Evolutionary conservation across 2,329 filamentous ascomycete species (phyloP), one percentile per base, ranked within the genome.

Genomic region (Xylariaceae sp.): DNA sequence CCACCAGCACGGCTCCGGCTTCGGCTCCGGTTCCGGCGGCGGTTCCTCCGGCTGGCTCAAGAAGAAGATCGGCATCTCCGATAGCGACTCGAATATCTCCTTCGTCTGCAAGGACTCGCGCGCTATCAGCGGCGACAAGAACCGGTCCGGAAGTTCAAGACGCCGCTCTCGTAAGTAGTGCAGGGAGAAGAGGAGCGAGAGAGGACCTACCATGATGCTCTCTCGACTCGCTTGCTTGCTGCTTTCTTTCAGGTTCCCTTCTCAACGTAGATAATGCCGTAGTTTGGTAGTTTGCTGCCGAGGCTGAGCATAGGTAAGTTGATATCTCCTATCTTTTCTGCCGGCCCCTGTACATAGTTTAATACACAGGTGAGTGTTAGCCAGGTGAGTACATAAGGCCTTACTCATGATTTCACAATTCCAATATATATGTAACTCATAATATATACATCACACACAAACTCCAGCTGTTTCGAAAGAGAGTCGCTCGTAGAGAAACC

Each of bases 81-180:
- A 44, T 15, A 13, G 40, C 3, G 29, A 29, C 13, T 50, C 46
- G 1, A 46, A 52, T 15, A 12, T 40, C 3, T 50, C 48, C 3
- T 52, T 52, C 21, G 38, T 41, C 3, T 52, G 50, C 30, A 3
- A 26, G 28, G 41, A 35, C 14, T 32, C 39, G 9, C 40, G 19
- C 16, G 19, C n/a, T 8, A 33, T 44, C 13, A 40, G 34, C 18
- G 13, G 39, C n/a, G n/a, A n/a, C 9, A 34, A 28, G 13, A 3
- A 21, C 26, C 29, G 17, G 9, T 8, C 23, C 5, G 16, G 4
- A 9, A 3, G 16, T 14, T 9, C 15, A 31, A 38, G 28, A 28
- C 24, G 14, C 12, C 8, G 31, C 27, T 23, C 29, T 41, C 31
- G 35, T 45, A 39, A 36, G 31, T 35, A 41, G n/a, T n/a, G n/a